These are phyloP conservation scores for Nicotiana knightiana DNA, from an alignment of 257 asterid species.

Conservation along the genomic window DNA sequence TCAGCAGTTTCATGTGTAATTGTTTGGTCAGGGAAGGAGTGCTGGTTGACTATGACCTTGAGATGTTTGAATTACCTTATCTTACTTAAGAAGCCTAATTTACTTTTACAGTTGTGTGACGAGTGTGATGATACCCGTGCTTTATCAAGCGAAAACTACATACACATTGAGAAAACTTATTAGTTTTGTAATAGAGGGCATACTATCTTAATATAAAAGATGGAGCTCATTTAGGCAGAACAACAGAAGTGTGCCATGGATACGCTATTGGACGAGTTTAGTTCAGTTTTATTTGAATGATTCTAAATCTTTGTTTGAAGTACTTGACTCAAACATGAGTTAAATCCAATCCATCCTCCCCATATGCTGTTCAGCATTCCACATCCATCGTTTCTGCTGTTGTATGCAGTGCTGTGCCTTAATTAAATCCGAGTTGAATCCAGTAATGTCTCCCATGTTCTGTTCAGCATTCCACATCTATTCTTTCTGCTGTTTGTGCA, in stretches of 20 bases:
- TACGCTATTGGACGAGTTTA: not conserved
- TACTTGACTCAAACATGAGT: not conserved
- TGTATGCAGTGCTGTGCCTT: slow-evolving; percentile 2
- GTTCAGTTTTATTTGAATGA: not conserved
- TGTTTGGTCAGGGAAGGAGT: not conserved
- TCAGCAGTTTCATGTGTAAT: not conserved
- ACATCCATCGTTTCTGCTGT: not conserved
- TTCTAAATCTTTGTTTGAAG: slow-evolving; percentile 2
- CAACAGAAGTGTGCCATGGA: not conserved
- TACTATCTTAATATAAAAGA: not conserved
- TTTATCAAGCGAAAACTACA: not conserved
- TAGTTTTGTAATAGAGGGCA: not conserved
- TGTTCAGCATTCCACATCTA: not conserved
- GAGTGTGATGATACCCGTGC: not conserved
- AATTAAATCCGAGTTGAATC: not conserved
- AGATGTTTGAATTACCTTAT: not conserved
- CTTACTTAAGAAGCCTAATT: not conserved
- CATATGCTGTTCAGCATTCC: not conserved
- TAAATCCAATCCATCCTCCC: not conserved
- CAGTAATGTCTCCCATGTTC: not conserved
- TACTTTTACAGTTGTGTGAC: not conserved
- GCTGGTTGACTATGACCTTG: not conserved
- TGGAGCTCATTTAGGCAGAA: not conserved
- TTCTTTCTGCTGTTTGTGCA: not conserved
- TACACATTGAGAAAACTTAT: not conserved